Conservation (phyloP, 345 rosid genomes). For the Punica granatum region DNA sequence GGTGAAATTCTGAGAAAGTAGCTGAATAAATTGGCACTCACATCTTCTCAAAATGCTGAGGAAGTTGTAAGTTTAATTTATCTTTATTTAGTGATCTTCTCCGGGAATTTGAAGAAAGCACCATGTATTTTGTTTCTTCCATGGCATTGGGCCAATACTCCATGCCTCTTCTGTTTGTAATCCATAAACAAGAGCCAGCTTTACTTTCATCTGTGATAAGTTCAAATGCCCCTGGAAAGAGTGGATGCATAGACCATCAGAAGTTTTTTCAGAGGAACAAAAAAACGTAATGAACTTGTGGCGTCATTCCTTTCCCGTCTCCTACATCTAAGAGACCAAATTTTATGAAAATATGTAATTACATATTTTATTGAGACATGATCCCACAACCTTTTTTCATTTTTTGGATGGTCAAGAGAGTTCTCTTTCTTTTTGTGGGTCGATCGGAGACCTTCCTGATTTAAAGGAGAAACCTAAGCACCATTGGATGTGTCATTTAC, state of each 20-base stretch:
- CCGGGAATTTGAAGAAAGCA: slow-evolving; percentile 35
- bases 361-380: background rate
- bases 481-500: background rate
- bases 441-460: background rate
- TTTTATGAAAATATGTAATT: background rate
- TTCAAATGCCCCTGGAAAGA: slow-evolving; percentile 67
- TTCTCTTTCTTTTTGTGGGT: background rate
- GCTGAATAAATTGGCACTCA: slow-evolving; percentile 30
- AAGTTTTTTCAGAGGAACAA: background rate
- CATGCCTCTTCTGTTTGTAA: slow-evolving; percentile 77
- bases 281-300: background rate
- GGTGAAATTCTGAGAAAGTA: background rate
- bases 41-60: slow-evolving; percentile 76
- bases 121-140: slow-evolving; percentile 60
- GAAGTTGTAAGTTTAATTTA: slow-evolving; percentile 44
- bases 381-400: background rate
- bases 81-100: slow-evolving; percentile 28
- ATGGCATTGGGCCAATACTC: slow-evolving; percentile 86
- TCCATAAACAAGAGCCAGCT: slow-evolving; percentile 91
- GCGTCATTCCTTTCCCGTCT: background rate
- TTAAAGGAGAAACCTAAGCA: background rate
- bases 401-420: background rate
- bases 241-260: slow-evolving; percentile 8
- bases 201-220: slow-evolving; percentile 72
- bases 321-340: background rate